Conservation (phyloP, 2,329 filamentous ascomycete genomes). For the Botrytis fabae region DNA sequence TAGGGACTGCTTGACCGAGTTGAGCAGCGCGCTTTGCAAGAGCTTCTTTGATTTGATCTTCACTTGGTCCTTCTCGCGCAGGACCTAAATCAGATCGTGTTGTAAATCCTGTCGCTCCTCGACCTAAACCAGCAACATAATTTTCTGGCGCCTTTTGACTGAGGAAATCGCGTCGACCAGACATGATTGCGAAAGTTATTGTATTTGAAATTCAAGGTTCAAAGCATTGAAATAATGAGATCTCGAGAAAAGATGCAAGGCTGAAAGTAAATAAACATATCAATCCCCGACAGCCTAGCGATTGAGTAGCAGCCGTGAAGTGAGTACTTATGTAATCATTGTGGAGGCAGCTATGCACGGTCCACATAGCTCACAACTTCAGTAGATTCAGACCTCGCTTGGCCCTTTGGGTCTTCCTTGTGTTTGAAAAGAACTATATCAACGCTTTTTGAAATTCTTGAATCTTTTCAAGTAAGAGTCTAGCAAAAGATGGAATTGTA, state of each 20-base stretch:
- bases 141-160: conserved; percentile 83
- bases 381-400: neutral
- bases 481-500: neutral
- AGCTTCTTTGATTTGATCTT: conserved; percentile 97
- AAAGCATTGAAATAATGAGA: conserved; percentile 8
- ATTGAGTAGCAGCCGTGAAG: neutral
- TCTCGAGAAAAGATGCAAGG: conserved; percentile 14
- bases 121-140: conserved; percentile 93
- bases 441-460: neutral
- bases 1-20: conserved; percentile 70
- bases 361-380: neutral
- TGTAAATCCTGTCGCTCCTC: conserved; percentile 97
- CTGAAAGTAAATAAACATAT: conserved; percentile 6
- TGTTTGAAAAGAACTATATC: neutral
- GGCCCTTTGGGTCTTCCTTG: neutral
- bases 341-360: neutral
- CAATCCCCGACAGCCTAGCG: conserved; percentile 2
- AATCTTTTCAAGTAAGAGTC: neutral
- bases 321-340: conserved; percentile 6
- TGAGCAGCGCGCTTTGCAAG: conserved; percentile 90
- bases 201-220: neutral
- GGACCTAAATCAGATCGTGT: conserved; percentile 95
- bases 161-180: conserved; percentile 75
- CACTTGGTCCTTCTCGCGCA: conserved; percentile 89
- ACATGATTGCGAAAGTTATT: conserved; percentile 31